These are phyloP conservation scores for Ramicandelaber brevisporus DNA, from an alignment of 192 early-diverging fungal species.

Conservation along the genomic window DNA sequence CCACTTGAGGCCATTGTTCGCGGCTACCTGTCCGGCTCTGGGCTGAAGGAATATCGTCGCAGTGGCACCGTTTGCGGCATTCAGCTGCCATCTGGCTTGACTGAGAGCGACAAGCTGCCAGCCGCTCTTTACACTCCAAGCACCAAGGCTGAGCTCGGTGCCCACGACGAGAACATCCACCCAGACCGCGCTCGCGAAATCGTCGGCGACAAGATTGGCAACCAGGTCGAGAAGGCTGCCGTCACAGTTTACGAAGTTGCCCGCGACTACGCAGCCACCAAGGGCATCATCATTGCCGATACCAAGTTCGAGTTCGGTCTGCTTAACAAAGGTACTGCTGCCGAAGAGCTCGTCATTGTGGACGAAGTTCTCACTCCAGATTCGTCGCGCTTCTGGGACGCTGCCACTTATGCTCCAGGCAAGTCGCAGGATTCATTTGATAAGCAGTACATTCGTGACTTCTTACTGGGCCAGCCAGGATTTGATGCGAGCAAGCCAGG, in stretches of 20 bases:
- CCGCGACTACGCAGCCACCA: constrained; percentile 45
- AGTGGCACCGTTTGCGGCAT: constrained; percentile 89
- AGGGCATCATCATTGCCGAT: constrained; percentile 96
- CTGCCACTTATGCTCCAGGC: constrained; percentile 50
- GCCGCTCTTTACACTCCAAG: constrained; percentile 82
- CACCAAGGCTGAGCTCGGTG: constrained; percentile 96
- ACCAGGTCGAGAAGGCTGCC: constrained; percentile 44
- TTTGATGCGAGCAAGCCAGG: constrained; percentile 54
- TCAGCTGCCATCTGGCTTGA: constrained; percentile 42
- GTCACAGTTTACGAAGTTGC: constrained; percentile 64
- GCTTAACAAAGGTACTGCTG: constrained; percentile 34
- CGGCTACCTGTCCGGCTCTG: constrained; percentile 93
- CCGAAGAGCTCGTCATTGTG: constrained; percentile 36
- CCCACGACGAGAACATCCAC: constrained; percentile 97
- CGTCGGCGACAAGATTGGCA: constrained; percentile 55
- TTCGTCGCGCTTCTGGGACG: constrained; percentile 95
- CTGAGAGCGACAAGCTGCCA: constrained; percentile 64
- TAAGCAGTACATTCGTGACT: constrained; percentile 94
- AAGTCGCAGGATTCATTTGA: constrained; percentile 70
- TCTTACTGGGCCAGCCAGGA: constrained; percentile 52
- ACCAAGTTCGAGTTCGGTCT: constrained; percentile 99
- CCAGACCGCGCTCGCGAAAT: constrained; percentile 65
- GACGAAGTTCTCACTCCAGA: constrained; percentile 98
- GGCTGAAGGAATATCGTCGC: constrained; percentile 83
- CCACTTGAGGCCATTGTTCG: constrained; percentile 97